Conservation (phyloP, 441 rosid species). For the Theobroma grandiflorum region DNA sequence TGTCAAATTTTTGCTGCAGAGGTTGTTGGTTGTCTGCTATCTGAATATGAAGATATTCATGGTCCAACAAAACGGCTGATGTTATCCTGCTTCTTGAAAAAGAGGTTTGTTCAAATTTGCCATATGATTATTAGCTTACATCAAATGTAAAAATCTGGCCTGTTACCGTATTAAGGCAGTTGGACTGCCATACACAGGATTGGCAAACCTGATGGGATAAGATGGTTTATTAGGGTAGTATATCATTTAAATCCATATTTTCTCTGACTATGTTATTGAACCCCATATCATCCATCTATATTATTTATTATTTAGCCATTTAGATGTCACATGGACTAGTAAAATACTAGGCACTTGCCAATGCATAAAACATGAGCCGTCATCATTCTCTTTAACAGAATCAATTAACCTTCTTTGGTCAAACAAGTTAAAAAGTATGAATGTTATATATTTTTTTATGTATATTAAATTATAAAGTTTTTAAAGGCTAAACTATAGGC, state of each 20-base stretch:
- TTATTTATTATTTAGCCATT: no score
- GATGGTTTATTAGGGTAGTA: neutral
- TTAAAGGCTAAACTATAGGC: no score
- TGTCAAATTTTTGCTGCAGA: slow-evolving; percentile 35
- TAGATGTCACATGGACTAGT: no score
- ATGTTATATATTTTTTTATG: neutral
- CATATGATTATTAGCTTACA: neutral
- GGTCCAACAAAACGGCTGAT: slow-evolving; percentile 94
- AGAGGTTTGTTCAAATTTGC: slow-evolving; percentile 53
- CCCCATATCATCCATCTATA: no score
- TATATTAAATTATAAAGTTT: neutral
- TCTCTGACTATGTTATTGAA: no score
- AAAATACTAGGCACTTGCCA: no score
- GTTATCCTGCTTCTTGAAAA: slow-evolving; percentile 68
- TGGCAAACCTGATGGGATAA: neutral
- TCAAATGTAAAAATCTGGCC: neutral
- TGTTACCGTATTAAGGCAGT: neutral
- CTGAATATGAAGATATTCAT: slow-evolving; percentile 69
- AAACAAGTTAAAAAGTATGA: neutral
- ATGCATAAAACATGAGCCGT: no score
- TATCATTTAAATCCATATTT: no score
- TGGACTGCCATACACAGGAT: neutral
- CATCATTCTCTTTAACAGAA: neutral
- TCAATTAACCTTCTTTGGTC: neutral
- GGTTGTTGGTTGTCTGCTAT: slow-evolving; percentile 75